Evolutionary conservation across 108 stramenopile species (phyloP), one percentile per base, ranked within the genome.

Genomic region (Cyclotella baltica): DNA sequence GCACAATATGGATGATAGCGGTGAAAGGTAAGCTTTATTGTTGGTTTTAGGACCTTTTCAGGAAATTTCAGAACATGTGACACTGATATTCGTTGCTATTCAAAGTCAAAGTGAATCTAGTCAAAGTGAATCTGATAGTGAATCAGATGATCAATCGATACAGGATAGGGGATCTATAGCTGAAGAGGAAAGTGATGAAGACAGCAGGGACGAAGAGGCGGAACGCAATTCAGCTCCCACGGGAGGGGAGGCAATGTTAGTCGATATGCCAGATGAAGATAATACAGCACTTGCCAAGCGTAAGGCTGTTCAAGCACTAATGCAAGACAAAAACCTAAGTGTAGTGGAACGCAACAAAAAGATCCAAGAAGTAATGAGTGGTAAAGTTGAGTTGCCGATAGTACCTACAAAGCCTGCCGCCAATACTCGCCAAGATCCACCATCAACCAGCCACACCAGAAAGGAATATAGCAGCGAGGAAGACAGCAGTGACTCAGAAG

Each of bases 381-480:
- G 83, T 34, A 85, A 85, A 65, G 58, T 84, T n/a, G 83, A 84
- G 13, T 23, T 86, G n/a, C 88, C 83, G 78, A 63, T 47, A 50
- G 86, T 77, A 23, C 5, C 23, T 19, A 6, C 53, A n/a, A n/a
- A 25, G 19, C 4, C 8, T 4, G 22, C 23, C 19, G 53, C 19
- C 6, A n/a, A 4, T 55, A n/a, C 31, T 3, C n/a, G n/a, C n/a
- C n/a, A n/a, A n/a, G n/a, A n/a, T n/a, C n/a, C 56, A 57, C 23
- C 13, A 13, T 16, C n/a, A n/a, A n/a, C n/a, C n/a, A n/a, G n/a
- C n/a, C n/a, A n/a, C n/a, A n/a, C n/a, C n/a, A n/a, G n/a, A n/a
- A n/a, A n/a, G n/a, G n/a, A n/a, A n/a, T n/a, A n/a, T n/a, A n/a
- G n/a, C n/a, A n/a, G n/a, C n/a, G n/a, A n/a, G n/a, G n/a, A n/a